Evolutionary conservation across 495 filamentous ascomycete species (phyloP).

Genomic region (Penicillium chermesinum): DNA sequence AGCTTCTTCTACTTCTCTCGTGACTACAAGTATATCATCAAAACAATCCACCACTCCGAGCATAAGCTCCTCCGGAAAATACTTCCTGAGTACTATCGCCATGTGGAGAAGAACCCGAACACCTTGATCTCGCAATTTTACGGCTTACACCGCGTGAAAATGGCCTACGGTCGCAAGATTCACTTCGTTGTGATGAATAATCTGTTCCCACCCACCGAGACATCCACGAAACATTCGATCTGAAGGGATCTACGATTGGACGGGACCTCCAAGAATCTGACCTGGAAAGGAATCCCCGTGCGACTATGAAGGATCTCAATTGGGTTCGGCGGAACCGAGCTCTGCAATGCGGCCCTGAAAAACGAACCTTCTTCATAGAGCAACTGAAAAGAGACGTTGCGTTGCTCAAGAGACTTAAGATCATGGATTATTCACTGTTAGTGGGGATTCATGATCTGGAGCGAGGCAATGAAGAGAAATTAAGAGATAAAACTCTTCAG

Average conservation of each 20-base stretch:
- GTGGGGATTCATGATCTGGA: conserved; percentile 89
- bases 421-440: conserved; percentile 98
- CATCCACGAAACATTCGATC: conserved; percentile 93
- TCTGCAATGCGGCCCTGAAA: conserved; percentile 79
- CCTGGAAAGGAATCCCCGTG: conserved; percentile 80
- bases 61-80: conserved; percentile 93
- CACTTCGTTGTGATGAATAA: conserved; percentile 99
- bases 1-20: conserved; percentile 99
- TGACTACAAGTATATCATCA: conserved; percentile 99
- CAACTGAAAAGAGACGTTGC: conserved; percentile 85
- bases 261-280: conserved; percentile 87
- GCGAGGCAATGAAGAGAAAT: conserved; percentile 88
- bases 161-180: conserved; percentile 96
- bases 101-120: conserved; percentile 89
- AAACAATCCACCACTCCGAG: conserved; percentile 95
- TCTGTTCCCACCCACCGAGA: conserved; percentile 96
- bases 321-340: conserved; percentile 85
- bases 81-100: conserved; percentile 87
- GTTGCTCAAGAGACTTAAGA: conserved; percentile 77
- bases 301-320: conserved; percentile 94
- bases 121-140: conserved; percentile 98
- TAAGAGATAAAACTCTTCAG: conserved; percentile 89
- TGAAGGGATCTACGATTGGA: conserved; percentile 96
- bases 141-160: conserved; percentile 94
- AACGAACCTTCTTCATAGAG: conserved; percentile 79